These are phyloP conservation scores for Neofusicoccum sp. DNA, from an alignment of 2,329 filamentous ascomycete species.

Conservation along the genomic window DNA sequence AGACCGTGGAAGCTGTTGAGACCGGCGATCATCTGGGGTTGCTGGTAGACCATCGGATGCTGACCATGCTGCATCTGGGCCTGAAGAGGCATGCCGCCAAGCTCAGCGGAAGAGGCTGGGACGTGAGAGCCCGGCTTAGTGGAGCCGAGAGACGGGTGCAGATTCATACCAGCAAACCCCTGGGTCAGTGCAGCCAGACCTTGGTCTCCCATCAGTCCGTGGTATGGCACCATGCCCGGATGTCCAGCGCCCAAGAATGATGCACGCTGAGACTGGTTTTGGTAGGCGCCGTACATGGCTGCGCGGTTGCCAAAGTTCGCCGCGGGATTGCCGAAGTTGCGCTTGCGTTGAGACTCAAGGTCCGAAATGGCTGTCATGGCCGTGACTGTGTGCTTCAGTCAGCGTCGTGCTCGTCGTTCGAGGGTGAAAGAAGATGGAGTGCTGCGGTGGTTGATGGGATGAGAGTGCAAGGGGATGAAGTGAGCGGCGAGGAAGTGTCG, in stretches of 20 bases:
- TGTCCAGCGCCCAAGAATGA: slow-evolving; percentile 14
- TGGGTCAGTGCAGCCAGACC: slow-evolving; percentile 18
- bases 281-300: slow-evolving; percentile 14
- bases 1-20: slow-evolving; percentile 33
- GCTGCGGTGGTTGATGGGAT: background rate
- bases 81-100: slow-evolving; percentile 30
- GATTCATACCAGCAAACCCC: slow-evolving; percentile 18
- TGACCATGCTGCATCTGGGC: slow-evolving; percentile 30
- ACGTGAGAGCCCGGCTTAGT: slow-evolving; percentile 35
- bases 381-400: background rate
- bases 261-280: slow-evolving; percentile 14
- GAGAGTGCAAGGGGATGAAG: background rate
- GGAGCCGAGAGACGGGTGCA: slow-evolving; percentile 25
- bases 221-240: slow-evolving; percentile 17
- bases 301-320: slow-evolving; percentile 13
- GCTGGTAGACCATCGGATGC: slow-evolving; percentile 38
- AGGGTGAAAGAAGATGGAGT: background rate
- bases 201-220: slow-evolving; percentile 15
- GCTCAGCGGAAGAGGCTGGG: slow-evolving; percentile 35
- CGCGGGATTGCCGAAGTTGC: slow-evolving; percentile 15
- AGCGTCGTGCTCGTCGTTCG: background rate
- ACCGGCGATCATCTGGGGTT: slow-evolving; percentile 33
- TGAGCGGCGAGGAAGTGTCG: slow-evolving; percentile 4
- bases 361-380: slow-evolving; percentile 15
- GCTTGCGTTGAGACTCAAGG: slow-evolving; percentile 19